Conservation (phyloP, 371 early-diverging fungal species). For the Syncephalis plumigaleata region DNA sequence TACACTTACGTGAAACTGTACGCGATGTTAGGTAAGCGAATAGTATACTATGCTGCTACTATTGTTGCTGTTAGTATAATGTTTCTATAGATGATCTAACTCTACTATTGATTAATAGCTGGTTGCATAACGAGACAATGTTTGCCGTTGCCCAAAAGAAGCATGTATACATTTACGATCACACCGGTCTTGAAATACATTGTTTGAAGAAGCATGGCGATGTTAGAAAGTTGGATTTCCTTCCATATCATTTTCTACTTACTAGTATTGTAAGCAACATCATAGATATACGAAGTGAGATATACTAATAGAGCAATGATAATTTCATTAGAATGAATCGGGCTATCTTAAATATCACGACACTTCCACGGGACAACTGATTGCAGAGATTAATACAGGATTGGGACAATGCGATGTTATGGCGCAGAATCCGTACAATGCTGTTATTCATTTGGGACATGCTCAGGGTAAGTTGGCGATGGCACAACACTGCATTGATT, state of each 20-base stretch:
- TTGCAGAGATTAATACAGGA: constrained; percentile 64
- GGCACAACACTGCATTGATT: background rate
- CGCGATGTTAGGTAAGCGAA: constrained; percentile 74
- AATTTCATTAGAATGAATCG: constrained; percentile 37
- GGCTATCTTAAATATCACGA: constrained; percentile 92
- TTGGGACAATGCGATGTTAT: constrained; percentile 65
- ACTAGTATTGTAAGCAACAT: constrained; percentile 41
- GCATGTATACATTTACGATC: constrained; percentile 92
- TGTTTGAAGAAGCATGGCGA: constrained; percentile 71
- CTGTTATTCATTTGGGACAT: constrained; percentile 86
- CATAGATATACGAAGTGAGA: background rate
- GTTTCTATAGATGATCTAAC: background rate
- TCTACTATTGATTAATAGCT: constrained; percentile 19
- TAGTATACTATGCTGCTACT: too few species aligned
- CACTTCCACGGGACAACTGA: constrained; percentile 83
- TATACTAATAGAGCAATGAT: too few species aligned
- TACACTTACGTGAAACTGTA: constrained; percentile 76
- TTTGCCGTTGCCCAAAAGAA: constrained; percentile 96
- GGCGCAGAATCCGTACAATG: constrained; percentile 89
- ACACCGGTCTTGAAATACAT: constrained; percentile 88
- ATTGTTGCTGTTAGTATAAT: background rate
- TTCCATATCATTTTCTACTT: constrained; percentile 96
- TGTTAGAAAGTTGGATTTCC: constrained; percentile 70
- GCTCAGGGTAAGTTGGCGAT: constrained; percentile 43
- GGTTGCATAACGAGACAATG: constrained; percentile 94